Percentiles rank a stretch among this genome's conserved stretches.
These are phyloP conservation scores for Cryphonectria naterciae DNA, from an alignment of 2,329 filamentous ascomycete species.

Conservation along the genomic window DNA sequence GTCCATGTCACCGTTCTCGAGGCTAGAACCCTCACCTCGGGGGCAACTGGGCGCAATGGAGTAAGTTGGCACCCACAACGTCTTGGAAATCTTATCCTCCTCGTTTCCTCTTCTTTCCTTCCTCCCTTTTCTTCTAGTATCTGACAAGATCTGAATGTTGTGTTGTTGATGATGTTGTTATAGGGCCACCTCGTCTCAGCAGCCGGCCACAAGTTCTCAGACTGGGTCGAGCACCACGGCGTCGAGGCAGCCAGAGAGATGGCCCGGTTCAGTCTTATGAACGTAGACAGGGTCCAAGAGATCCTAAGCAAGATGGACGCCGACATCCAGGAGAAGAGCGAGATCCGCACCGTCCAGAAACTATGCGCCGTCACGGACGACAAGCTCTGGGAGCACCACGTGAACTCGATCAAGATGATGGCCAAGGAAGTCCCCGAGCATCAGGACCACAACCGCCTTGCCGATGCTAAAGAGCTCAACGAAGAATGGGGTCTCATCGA, in stretches of 20 bases:
- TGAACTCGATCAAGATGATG: constrained; percentile 2
- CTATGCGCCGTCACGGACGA: constrained; percentile 5
- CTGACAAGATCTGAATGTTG: not conserved
- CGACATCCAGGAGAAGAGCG: constrained; percentile 4
- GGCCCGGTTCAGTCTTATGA: constrained; percentile 11
- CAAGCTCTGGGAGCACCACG: constrained; percentile 11
- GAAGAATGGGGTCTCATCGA: constrained; percentile 10
- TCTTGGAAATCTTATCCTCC: too few relatives aligned
- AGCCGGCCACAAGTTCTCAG: constrained; percentile 8
- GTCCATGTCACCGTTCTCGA: constrained; percentile 24
- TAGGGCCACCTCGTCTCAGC: constrained; percentile 15
- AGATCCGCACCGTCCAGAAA: constrained; percentile 12
- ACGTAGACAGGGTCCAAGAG: constrained; percentile 8
- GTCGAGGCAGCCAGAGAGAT: not conserved
- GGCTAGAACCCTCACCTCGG: not conserved
- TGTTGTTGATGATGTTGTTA: not conserved
- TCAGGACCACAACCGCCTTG: constrained; percentile 8
- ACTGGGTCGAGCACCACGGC: constrained; percentile 4
- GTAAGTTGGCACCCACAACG: not conserved
- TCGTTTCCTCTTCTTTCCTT: too few relatives aligned
- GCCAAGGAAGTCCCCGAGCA: constrained; percentile 5
- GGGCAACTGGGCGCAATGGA: constrained; percentile 5
- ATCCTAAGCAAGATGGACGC: constrained; percentile 2
- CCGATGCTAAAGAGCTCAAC: constrained; percentile 4
- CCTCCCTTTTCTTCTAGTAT: not conserved